Base-by-base conservation (phyloP, 2,329 filamentous ascomycete species). In the Cladosporium austrohemisphaericum region DNA sequence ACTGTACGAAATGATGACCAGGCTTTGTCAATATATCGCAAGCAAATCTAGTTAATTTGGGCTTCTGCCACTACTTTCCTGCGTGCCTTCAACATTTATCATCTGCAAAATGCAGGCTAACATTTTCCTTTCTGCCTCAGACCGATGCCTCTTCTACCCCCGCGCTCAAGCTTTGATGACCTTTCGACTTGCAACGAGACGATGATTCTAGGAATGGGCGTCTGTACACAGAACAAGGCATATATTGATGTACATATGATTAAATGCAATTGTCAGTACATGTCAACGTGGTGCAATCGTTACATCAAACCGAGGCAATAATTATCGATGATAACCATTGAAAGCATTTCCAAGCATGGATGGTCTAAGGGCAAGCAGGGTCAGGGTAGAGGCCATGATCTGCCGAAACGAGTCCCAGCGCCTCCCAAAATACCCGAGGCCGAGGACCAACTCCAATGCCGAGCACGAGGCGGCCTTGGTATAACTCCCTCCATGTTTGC, bases 401-500 rank as follows among this genome's bases (percentile, higher is more conserved):
- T n/a, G n/a, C n/a, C n/a, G n/a, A n/a, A n/a, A n/a, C n/a, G n/a
- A n/a, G n/a, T n/a, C n/a, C n/a, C n/a, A n/a, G n/a, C n/a, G n/a
- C n/a, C n/a, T n/a, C n/a, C n/a, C n/a, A n/a, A n/a, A n/a, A n/a
- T 37, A 38, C 36, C 36, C 36, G 23, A 26, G 37, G 36, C 37
- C 37, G 37, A 40, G 37, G 37, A 23, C 19, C 29, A 14, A n/a
- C 14, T 16, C 9, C 43, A 46, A 46, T 46, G 43, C 43, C 43
- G 43, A 46, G 43, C 14, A n/a, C 3, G 14, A 36, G 43, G 22
- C 43, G 43, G 43, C 43, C 31, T 46, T 46, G 43, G 43, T 36
- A 9, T 28, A 40, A 11, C 37, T 32, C 29, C 16, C 29, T 14
- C n/a, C n/a, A n/a, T n/a, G n/a, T n/a, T n/a, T n/a, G n/a, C n/a